phyloP scores from a whole-genome alignment of 805 yeast genomes.

The Komagataella mondaviorum region DNA sequence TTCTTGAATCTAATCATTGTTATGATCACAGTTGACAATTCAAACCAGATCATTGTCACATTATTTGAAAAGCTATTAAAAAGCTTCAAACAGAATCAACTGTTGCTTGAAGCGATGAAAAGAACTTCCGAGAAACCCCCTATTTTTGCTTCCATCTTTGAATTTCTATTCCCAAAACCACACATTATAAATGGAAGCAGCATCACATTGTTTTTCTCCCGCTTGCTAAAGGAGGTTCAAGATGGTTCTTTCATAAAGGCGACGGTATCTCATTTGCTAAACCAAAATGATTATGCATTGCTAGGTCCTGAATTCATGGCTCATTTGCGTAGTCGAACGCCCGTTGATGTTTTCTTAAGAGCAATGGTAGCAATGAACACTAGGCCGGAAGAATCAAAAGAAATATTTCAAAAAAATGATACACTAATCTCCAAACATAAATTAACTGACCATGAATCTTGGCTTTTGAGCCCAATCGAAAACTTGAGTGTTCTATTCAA shows the following conservation, averaged over 20 bases:
- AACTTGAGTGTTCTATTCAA: background rate
- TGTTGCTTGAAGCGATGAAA: background rate
- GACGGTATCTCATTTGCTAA: background rate
- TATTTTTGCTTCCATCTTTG: constrained; percentile 2
- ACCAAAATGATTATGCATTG: background rate
- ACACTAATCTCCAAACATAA: background rate
- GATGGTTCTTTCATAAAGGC: background rate
- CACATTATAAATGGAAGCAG: background rate
- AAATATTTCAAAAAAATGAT: background rate
- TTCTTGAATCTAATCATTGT: constrained; percentile 14
- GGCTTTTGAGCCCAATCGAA: background rate
- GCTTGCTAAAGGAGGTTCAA: background rate
- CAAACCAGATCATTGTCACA: constrained; percentile 11
- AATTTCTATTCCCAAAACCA: constrained; percentile 1
- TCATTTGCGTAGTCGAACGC: background rate
- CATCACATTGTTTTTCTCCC: background rate
- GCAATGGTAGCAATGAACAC: background rate
- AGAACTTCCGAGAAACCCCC: background rate
- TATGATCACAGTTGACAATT: constrained; percentile 16
- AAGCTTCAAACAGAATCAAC: constrained; percentile 5
- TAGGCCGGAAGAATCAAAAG: background rate
- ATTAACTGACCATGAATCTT: background rate
- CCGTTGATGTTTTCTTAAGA: background rate
- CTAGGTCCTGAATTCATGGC: background rate
- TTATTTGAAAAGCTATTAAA: constrained; percentile 9